These are phyloP conservation scores for Beauveria sp. DNA, from an alignment of 2,329 filamentous ascomycete species.

Conservation along the genomic window DNA sequence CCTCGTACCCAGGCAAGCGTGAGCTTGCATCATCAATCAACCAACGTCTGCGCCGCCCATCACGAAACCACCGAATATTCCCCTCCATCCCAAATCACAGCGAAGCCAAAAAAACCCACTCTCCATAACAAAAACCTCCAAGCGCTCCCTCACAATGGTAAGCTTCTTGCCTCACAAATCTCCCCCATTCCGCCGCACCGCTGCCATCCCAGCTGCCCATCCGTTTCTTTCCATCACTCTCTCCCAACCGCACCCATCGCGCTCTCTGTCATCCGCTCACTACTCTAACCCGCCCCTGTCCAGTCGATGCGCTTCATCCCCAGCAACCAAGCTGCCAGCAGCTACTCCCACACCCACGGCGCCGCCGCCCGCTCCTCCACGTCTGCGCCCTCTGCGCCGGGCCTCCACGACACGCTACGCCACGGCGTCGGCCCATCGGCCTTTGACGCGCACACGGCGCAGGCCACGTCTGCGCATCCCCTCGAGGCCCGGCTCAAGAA, in stretches of 20 bases:
- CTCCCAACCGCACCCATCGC: neutral
- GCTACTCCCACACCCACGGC: conserved; percentile 52
- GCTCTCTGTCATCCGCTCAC: neutral
- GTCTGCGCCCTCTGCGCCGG: conserved; percentile 82
- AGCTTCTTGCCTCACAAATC: neutral
- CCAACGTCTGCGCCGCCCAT: neutral
- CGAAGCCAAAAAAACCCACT: neutral
- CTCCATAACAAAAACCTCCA: neutral
- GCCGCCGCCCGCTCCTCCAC: conserved; percentile 35
- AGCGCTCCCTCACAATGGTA: conserved; percentile 6
- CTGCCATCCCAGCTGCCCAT: neutral
- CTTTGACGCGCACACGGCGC: conserved; percentile 32
- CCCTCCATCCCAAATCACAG: neutral
- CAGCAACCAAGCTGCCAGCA: conserved; percentile 54
- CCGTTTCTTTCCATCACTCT: neutral
- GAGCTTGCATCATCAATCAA: conserved; percentile 14
- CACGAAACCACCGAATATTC: neutral
- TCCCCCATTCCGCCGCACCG: neutral
- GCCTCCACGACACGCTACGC: conserved; percentile 89
- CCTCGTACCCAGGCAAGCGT: conserved; percentile 10
- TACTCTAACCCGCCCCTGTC: conserved; percentile 11
- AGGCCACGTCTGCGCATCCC: conserved; percentile 59
- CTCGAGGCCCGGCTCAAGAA: conserved; percentile 82
- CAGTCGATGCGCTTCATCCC: conserved; percentile 90
- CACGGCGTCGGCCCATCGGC: conserved; percentile 65